Conservation (phyloP, 352 stramenopile genomes). For the Halophytophthora batemanensis region DNA sequence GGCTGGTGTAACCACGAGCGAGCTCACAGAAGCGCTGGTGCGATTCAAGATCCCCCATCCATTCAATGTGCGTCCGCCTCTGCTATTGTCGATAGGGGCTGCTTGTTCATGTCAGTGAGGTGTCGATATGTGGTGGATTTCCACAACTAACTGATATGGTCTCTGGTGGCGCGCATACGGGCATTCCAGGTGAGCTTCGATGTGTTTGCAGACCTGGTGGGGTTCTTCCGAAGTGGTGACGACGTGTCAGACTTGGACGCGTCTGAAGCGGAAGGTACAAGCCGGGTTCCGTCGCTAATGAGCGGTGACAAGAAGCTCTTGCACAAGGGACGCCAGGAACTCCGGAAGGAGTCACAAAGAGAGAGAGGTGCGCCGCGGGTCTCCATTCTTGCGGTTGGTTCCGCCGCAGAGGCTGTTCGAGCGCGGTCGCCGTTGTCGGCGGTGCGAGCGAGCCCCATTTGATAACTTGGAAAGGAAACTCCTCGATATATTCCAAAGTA, state of each 20-base stretch:
- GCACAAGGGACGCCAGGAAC: no score
- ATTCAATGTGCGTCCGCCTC: slow-evolving; percentile 28
- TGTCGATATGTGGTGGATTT: background rate
- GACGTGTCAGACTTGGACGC: slow-evolving; percentile 4
- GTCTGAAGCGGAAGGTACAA: background rate
- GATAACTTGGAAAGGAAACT: no score
- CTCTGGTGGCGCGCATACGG: background rate
- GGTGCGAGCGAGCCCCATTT: no score
- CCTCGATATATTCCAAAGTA: no score
- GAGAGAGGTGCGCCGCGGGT: background rate
- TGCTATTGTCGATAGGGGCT: no score
- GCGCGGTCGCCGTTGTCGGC: no score
- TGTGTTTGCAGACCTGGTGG: slow-evolving; percentile 50
- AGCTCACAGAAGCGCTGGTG: slow-evolving; percentile 35
- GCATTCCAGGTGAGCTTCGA: slow-evolving; percentile 55
- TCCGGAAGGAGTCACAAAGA: no score
- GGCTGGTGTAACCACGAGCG: slow-evolving; percentile 37
- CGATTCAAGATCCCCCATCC: slow-evolving; percentile 29
- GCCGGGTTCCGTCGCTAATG: slow-evolving; percentile 12
- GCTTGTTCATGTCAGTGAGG: no score
- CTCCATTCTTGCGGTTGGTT: no score
- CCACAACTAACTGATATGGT: background rate
- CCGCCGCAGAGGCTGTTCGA: no score
- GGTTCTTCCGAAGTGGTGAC: slow-evolving; percentile 25
- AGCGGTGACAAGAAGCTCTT: no score